These are phyloP conservation scores for Westerdykella aurantiaca DNA, from an alignment of 2,329 filamentous ascomycete genomes.

Conservation along the genomic window DNA sequence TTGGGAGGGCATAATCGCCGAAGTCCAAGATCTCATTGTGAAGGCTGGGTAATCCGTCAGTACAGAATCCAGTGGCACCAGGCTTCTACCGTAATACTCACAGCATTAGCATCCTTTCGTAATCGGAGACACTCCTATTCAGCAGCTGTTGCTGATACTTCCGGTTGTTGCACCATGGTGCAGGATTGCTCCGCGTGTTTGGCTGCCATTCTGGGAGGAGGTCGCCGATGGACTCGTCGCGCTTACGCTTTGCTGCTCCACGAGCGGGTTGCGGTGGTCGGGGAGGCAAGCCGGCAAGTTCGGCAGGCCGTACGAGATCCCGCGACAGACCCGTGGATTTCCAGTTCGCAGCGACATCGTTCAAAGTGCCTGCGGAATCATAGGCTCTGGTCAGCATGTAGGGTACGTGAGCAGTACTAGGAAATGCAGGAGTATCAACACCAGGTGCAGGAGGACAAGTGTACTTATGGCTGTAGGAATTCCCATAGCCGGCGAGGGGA, in stretches of 20 bases:
- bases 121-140: background rate
- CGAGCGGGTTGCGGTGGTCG: slow-evolving; percentile 8
- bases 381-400: background rate
- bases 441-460: background rate
- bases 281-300: slow-evolving; percentile 6
- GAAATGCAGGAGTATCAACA: background rate
- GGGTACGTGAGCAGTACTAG: background rate
- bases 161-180: slow-evolving; percentile 43
- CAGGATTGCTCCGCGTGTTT: slow-evolving; percentile 34
- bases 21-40: slow-evolving; percentile 90
- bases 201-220: slow-evolving; percentile 43
- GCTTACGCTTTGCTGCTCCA: slow-evolving; percentile 59
- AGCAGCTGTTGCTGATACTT: background rate
- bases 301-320: background rate
- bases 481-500: too few species aligned
- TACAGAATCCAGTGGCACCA: background rate
- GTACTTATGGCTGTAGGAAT: background rate
- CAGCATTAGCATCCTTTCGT: background rate
- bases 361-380: slow-evolving; percentile 15
- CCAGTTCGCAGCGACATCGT: slow-evolving; percentile 6
- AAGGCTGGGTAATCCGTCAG: slow-evolving; percentile 48
- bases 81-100: background rate
- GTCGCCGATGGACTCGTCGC: slow-evolving; percentile 40
- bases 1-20: slow-evolving; percentile 75
- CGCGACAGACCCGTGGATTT: background rate